phyloP scores from a whole-genome alignment of 2,329 filamentous ascomycete species.

The Plectosphaerella plurivora region DNA sequence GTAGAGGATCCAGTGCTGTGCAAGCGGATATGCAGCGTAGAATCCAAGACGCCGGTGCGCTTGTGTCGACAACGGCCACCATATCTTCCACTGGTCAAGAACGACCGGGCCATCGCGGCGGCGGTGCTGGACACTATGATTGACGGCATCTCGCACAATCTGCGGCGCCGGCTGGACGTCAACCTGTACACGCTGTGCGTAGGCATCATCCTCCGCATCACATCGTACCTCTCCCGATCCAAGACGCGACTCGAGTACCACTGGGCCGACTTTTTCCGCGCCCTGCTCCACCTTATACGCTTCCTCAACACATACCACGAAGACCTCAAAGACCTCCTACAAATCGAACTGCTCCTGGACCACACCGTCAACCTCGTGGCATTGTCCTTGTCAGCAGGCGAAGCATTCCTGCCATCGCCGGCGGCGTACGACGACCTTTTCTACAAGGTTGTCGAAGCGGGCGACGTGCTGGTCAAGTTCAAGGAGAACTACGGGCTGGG shows the following conservation, averaged over 20 bases:
- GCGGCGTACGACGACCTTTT: constrained; percentile 93
- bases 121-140: constrained; percentile 81
- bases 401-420: constrained; percentile 84
- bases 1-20: constrained; percentile 80
- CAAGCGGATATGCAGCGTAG: constrained; percentile 79
- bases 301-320: constrained; percentile 84
- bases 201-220: constrained; percentile 74
- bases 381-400: constrained; percentile 78
- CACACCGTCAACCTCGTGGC: constrained; percentile 78
- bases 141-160: constrained; percentile 90
- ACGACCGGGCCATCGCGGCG: constrained; percentile 69
- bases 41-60: constrained; percentile 68
- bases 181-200: constrained; percentile 79
- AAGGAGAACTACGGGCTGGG: constrained; percentile 66
- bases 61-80: constrained; percentile 88
- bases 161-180: constrained; percentile 79
- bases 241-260: constrained; percentile 82
- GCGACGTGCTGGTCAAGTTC: constrained; percentile 78
- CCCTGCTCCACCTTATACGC: constrained; percentile 78
- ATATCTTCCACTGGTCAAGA: constrained; percentile 69
- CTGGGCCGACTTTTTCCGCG: constrained; percentile 93
- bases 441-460: constrained; percentile 94
- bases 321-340: constrained; percentile 65
- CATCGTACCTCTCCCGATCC: constrained; percentile 79
- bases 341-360: constrained; percentile 71